These are phyloP conservation scores for Polytolypa hystricis DNA, from an alignment of 2,329 filamentous ascomycete genomes.

Conservation along the genomic window DNA sequence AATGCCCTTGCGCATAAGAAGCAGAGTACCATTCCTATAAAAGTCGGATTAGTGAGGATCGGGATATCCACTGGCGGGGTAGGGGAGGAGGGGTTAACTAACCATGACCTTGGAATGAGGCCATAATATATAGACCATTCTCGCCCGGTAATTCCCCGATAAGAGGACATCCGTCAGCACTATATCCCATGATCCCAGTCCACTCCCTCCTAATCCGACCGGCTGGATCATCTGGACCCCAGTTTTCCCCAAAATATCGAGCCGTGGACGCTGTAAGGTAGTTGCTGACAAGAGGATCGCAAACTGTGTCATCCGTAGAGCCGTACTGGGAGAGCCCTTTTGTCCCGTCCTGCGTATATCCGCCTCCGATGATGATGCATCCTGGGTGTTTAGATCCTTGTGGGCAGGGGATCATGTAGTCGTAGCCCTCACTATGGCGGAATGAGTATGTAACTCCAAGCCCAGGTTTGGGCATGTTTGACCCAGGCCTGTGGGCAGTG, in stretches of 20 bases:
- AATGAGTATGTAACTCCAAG: slow-evolving; percentile 13
- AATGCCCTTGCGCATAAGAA: slow-evolving; percentile 11
- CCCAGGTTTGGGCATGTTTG: slow-evolving; percentile 8
- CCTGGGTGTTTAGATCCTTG: slow-evolving; percentile 7
- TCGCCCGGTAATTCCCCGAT: slow-evolving; percentile 35
- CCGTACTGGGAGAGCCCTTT: slow-evolving; percentile 16
- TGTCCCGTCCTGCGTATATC: slow-evolving; percentile 11
- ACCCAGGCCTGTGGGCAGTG: slow-evolving; percentile 26
- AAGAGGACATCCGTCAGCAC: slow-evolving; percentile 42
- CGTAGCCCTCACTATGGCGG: slow-evolving; percentile 22
- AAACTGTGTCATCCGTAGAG: slow-evolving; percentile 12
- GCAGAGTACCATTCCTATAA: slow-evolving; percentile 10
- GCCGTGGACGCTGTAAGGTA: slow-evolving; percentile 18
- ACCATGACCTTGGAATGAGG: slow-evolving; percentile 13
- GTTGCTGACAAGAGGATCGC: slow-evolving; percentile 13
- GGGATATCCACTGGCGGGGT: background rate
- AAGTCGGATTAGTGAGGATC: background rate
- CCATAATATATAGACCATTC: slow-evolving; percentile 13
- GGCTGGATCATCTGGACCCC: slow-evolving; percentile 33
- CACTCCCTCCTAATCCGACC: slow-evolving; percentile 38
- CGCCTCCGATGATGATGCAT: slow-evolving; percentile 17
- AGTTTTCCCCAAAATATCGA: slow-evolving; percentile 27
- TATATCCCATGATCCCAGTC: slow-evolving; percentile 49
- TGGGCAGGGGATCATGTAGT: slow-evolving; percentile 27
- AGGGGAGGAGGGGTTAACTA: background rate